These are phyloP conservation scores for Ganoderma resinaceum DNA, from an alignment of 1,284 basidiomycete genomes.

Conservation along the genomic window DNA sequence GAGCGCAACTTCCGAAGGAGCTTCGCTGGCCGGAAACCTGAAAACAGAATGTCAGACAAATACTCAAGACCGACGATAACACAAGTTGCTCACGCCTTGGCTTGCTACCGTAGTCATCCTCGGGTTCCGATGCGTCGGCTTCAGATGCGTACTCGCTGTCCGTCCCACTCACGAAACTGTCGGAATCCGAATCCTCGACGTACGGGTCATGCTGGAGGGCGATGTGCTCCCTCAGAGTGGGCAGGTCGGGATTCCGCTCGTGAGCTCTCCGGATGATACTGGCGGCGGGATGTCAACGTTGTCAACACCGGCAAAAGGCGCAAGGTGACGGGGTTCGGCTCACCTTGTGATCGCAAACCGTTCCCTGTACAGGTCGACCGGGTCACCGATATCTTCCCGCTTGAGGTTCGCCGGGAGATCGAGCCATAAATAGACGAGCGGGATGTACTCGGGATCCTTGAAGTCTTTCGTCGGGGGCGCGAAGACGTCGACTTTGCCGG, in stretches of 20 bases:
- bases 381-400: not conserved
- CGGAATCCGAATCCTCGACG: not conserved
- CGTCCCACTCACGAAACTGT: not conserved
- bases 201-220: not conserved
- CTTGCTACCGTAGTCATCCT: not conserved
- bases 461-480: not conserved
- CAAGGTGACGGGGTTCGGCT: not conserved
- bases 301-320: not conserved
- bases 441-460: not conserved
- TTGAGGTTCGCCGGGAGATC: constrained; percentile 3
- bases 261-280: not conserved
- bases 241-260: not conserved
- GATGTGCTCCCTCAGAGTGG: not conserved
- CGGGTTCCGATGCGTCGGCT: not conserved
- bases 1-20: not conserved
- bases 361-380: constrained; percentile 3
- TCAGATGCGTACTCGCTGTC: not conserved
- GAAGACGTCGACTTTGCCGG: not conserved
- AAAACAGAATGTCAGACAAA: not conserved
- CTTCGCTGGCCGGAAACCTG: not conserved
- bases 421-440: not conserved
- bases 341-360: not conserved
- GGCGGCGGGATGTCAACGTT: no score
- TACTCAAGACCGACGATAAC: not conserved
- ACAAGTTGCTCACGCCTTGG: not conserved